Evolutionary conservation across 1,284 basidiomycete genomes (phyloP).

Genomic region (Pascua sp.): DNA sequence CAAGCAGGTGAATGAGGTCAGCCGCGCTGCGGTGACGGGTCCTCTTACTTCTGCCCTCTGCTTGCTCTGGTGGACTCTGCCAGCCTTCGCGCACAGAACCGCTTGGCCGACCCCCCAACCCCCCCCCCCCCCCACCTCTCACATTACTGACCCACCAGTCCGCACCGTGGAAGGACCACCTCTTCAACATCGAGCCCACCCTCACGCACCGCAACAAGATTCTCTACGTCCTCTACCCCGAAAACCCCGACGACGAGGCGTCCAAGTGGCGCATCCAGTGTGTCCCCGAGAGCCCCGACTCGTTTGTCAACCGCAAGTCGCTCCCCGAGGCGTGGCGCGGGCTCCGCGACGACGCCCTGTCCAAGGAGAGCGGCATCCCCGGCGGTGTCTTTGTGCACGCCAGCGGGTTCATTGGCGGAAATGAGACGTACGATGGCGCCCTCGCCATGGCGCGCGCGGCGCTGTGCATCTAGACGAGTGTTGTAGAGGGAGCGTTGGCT

Average conservation of each 20-base stretch:
- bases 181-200: constrained; percentile 73
- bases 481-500: too few relatives aligned
- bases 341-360: constrained; percentile 76
- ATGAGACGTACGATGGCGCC: constrained; percentile 83
- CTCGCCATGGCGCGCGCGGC: constrained; percentile 65
- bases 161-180: constrained; percentile 68
- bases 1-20: constrained; percentile 58
- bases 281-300: constrained; percentile 74
- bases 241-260: constrained; percentile 57
- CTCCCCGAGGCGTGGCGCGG: constrained; percentile 93
- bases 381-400: constrained; percentile 91
- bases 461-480: constrained; percentile 7
- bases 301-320: constrained; percentile 86
- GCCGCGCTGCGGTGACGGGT: background rate
- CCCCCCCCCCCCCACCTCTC: too few relatives aligned
- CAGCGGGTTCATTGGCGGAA: constrained; percentile 95
- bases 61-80: too few relatives aligned
- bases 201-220: constrained; percentile 30
- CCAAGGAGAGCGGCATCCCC: constrained; percentile 68
- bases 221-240: constrained; percentile 88
- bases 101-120: too few relatives aligned
- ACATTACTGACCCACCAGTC: constrained; percentile 24
- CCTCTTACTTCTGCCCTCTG: background rate
- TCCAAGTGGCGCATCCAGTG: constrained; percentile 92
- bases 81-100: too few relatives aligned